Evolutionary conservation across 768 basidiomycete genomes (phyloP).

Genomic region (Auriscalpium microsporum): DNA sequence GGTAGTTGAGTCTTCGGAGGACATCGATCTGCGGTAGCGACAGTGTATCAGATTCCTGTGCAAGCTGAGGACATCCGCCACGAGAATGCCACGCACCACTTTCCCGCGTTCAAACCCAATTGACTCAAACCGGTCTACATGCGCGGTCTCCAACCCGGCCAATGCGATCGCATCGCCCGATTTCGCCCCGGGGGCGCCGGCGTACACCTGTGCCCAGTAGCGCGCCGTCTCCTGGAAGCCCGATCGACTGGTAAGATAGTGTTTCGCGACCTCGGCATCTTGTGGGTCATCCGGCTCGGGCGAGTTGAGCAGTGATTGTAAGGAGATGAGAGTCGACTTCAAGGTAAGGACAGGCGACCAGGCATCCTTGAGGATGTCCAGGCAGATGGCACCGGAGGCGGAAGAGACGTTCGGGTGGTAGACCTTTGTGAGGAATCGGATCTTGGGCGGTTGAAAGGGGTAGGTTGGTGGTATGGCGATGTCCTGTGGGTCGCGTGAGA

Average conservation of each 20-base stretch:
- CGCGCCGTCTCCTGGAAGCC: conserved; percentile 89
- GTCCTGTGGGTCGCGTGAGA: conserved; percentile 44
- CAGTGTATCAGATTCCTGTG: neutral
- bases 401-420: conserved; percentile 96
- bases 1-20: conserved; percentile 82
- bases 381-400: conserved; percentile 89
- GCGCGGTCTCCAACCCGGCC: conserved; percentile 75
- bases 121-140: conserved; percentile 76
- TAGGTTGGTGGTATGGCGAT: conserved; percentile 89
- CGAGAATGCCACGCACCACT: conserved; percentile 55
- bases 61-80: neutral
- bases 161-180: conserved; percentile 41
- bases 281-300: conserved; percentile 96
- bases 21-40: conserved; percentile 60
- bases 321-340: conserved; percentile 90
- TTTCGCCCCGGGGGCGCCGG: conserved; percentile 48
- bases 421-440: conserved; percentile 96
- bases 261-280: conserved; percentile 97
- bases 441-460: conserved; percentile 92
- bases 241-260: conserved; percentile 80
- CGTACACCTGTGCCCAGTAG: conserved; percentile 93
- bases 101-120: conserved; percentile 77
- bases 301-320: conserved; percentile 87
- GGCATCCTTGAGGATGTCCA: conserved; percentile 84
- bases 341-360: conserved; percentile 94